Evolutionary conservation across 1,284 basidiomycete genomes (phyloP), one percentile per base, ranked within the genome.

Genomic region (Puccinia polysora): DNA sequence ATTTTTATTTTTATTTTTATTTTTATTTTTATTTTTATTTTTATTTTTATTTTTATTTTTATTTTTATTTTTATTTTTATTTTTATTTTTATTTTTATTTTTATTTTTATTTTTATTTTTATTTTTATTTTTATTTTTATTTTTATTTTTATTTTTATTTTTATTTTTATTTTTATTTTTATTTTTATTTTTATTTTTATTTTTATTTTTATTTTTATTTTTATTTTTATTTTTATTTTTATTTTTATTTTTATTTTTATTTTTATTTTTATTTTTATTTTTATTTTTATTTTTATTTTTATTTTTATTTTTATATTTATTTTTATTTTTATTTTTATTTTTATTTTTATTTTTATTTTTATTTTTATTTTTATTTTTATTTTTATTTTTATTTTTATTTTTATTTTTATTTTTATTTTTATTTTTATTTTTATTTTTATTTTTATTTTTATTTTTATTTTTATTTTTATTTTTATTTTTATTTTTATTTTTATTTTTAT

Each of bases 281-380:
- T n/a, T n/a, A n/a, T n/a, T n/a, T n/a, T n/a, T n/a, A n/a, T n/a
- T n/a, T n/a, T n/a, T n/a, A n/a, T n/a, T n/a, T n/a, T n/a, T n/a
- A n/a, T n/a, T n/a, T n/a, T n/a, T n/a, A n/a, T n/a, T n/a, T n/a
- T n/a, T n/a, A n/a, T n/a, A n/a, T n/a, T n/a, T n/a, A n/a, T n/a
- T n/a, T n/a, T n/a, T n/a, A 52, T 15, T 15, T 52, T 52, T 7
- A 52, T 52, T 52, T 52, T 52, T 14, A 15, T 52, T 52, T 52
- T 25, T 14, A 15, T 52, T 52, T 12, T 14, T 52, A 14, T 15
- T 15, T 10, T 10, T 12, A 25, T 8, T 52, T 10, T 52, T 52
- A 14, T 14, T 52, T 52, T 14, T 14, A 10, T 14, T 25, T 10
- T 52, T 52, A 15, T 14, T 25, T 52, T 52, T 52, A 15, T 15